These are phyloP conservation scores for Syzygium oleosum DNA, from an alignment of 345 rosid species.

Conservation along the genomic window DNA sequence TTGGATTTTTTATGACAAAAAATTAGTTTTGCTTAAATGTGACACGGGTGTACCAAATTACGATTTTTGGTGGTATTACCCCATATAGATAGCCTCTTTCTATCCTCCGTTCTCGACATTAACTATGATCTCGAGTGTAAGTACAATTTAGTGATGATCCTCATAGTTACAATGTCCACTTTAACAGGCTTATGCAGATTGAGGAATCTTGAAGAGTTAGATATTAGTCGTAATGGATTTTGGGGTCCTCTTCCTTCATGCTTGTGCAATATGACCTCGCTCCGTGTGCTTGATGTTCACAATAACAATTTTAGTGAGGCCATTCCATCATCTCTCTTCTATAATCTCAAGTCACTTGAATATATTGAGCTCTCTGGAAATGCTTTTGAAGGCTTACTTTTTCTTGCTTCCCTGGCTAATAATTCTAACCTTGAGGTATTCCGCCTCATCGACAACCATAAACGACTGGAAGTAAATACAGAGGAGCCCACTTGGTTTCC, in stretches of 20 bases:
- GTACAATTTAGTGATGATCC: background rate
- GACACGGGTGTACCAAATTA: too few species aligned
- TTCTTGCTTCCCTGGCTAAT: background rate
- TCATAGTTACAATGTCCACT: background rate
- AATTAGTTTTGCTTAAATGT: too few species aligned
- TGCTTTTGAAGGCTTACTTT: background rate
- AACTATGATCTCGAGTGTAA: background rate
- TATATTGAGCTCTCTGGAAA: background rate
- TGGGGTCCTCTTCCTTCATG: background rate
- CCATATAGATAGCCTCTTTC: background rate
- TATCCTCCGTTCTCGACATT: background rate
- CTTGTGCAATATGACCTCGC: background rate
- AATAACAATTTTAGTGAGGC: background rate
- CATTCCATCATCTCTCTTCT: background rate
- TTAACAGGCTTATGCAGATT: background rate
- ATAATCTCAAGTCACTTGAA: background rate
- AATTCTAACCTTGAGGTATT: conserved; percentile 1
- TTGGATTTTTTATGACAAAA: too few species aligned
- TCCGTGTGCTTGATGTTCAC: background rate
- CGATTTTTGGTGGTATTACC: too few species aligned
- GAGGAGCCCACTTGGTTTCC: background rate
- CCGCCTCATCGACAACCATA: background rate
- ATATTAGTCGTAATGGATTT: background rate
- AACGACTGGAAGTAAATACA: background rate
- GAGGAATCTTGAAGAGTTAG: conserved; percentile 3